phyloP scores from a whole-genome alignment of 306 rosid genomes.

The Dalbergia cultrata region DNA sequence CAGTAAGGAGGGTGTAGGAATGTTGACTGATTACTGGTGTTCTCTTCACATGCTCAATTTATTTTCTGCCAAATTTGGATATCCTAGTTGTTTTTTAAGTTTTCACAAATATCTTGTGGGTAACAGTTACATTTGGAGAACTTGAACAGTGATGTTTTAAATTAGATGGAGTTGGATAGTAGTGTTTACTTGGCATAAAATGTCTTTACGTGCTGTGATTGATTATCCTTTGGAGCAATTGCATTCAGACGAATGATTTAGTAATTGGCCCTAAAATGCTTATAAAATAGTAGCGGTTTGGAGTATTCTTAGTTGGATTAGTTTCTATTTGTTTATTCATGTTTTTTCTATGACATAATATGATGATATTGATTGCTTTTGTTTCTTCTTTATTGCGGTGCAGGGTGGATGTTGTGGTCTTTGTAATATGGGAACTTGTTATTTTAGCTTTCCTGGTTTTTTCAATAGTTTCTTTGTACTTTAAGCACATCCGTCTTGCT shows the following conservation, averaged over 20 bases:
- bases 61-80: constrained; percentile 24
- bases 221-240: not conserved
- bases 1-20: constrained; percentile 17
- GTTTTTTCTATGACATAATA: constrained; percentile 17
- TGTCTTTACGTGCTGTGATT: not conserved
- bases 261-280: not conserved
- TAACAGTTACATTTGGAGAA: no score
- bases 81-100: not conserved
- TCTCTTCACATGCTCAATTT: not conserved
- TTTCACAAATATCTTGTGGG: constrained; percentile 21
- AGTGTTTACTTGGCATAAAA: constrained; percentile 4
- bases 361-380: constrained; percentile 23
- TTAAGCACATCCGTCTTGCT: constrained; percentile 85
- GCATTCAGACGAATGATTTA: not conserved
- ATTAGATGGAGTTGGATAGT: constrained; percentile 29
- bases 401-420: constrained; percentile 99
- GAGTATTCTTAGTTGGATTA: constrained; percentile 18
- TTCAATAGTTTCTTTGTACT: constrained; percentile 91
- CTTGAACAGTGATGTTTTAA: not conserved
- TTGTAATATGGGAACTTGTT: constrained; percentile 96
- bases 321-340: constrained; percentile 19
- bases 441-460: constrained; percentile 94
- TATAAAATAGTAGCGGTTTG: constrained; percentile 1
- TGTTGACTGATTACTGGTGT: constrained; percentile 18
- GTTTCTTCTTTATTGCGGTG: constrained; percentile 53